These are phyloP conservation scores for Rhododendron simsii DNA, from an alignment of 148 eudicot species.

Conservation along the genomic window DNA sequence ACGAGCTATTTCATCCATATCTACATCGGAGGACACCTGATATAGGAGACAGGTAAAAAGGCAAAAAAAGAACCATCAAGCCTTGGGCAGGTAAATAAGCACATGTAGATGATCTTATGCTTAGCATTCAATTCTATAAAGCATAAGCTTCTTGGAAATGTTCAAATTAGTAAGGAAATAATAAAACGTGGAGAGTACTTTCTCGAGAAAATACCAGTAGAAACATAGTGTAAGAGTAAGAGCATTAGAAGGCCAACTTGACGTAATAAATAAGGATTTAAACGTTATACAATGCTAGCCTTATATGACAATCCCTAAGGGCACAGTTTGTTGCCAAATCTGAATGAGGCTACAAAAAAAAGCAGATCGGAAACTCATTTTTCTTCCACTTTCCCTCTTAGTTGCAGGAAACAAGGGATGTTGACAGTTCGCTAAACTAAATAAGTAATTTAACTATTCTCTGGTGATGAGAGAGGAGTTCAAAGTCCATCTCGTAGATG, in stretches of 20 bases:
- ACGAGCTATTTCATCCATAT: conserved; percentile 87
- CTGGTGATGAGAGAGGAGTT: not conserved
- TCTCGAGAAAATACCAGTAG: not conserved
- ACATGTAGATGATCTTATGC: not conserved
- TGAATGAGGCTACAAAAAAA: not conserved
- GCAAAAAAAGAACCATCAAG: not conserved
- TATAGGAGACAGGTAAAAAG: not conserved
- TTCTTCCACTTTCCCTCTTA: not conserved
- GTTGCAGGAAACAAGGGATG: not conserved
- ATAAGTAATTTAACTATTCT: not conserved
- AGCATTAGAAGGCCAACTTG: not conserved
- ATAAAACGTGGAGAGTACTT: not conserved
- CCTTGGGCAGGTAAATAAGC: not conserved
- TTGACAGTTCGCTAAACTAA: not conserved
- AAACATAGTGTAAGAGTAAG: not conserved
- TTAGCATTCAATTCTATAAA: not conserved
- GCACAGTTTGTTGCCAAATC: not conserved
- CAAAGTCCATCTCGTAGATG: not conserved
- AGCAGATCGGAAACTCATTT: not conserved
- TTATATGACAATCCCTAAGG: not conserved
- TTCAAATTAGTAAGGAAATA: not conserved
- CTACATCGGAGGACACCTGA: conserved; percentile 78
- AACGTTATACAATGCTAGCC: not conserved
- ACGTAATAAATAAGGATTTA: not conserved
- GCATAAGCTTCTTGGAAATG: not conserved